Percentiles rank a stretch among this genome's conserved stretches.
phyloP scores from a whole-genome alignment of 116 monocot genomes.

The Dioscorea cayenensis region DNA sequence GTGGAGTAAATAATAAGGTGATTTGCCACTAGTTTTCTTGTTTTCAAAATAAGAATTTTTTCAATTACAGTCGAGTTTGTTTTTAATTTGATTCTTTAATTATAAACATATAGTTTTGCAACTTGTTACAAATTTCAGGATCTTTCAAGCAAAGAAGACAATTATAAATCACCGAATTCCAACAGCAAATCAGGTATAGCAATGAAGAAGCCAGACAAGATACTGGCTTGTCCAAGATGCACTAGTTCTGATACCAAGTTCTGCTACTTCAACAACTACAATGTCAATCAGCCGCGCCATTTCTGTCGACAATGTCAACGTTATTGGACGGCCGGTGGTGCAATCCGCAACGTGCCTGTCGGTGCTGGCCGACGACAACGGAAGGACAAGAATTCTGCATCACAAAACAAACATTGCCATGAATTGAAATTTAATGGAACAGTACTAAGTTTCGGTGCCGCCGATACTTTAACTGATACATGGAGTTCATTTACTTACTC shows the following conservation, averaged over 20 bases:
- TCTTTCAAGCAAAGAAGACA: too few relatives aligned
- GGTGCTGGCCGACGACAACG: constrained; percentile 21
- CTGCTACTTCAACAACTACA: constrained; percentile 97
- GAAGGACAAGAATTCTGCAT: constrained; percentile 9
- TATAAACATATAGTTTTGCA: too few relatives aligned
- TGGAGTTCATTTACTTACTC: constrained; percentile 12
- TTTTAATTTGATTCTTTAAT: too few relatives aligned
- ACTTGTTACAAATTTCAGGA: too few relatives aligned
- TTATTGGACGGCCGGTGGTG: constrained; percentile 53
- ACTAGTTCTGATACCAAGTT: constrained; percentile 64
- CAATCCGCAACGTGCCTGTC: constrained; percentile 30
- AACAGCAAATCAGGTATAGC: not conserved
- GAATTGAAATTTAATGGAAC: not conserved
- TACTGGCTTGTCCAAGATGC: constrained; percentile 46
- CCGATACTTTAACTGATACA: constrained; percentile 1
- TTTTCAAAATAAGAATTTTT: too few relatives aligned
- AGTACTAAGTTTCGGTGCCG: constrained; percentile 7
- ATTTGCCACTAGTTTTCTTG: too few relatives aligned
- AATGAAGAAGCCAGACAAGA: constrained; percentile 24
- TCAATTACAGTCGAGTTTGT: too few relatives aligned
- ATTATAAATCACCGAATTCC: not conserved
- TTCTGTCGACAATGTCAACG: constrained; percentile 59
- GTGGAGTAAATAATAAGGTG: too few relatives aligned
- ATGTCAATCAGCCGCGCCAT: constrained; percentile 51
- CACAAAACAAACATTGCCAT: not conserved